phyloP scores from a whole-genome alignment of 345 rosid species.

The Ceriops tagal region DNA sequence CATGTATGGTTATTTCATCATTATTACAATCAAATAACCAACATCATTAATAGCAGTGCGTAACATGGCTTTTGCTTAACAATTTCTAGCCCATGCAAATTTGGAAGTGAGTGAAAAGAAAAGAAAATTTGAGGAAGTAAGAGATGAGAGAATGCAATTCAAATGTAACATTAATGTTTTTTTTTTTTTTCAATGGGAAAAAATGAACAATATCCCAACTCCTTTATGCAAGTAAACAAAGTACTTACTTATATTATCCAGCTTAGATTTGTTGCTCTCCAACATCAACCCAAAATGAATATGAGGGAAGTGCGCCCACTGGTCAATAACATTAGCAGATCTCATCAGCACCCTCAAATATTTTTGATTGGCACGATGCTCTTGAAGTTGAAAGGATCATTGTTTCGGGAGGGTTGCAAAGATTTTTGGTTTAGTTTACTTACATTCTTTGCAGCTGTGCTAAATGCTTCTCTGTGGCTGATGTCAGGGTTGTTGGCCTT shows the following conservation, averaged over 20 bases:
- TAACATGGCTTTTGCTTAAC: too few species aligned
- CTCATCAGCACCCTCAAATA: conserved; percentile 5
- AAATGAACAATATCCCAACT: too few species aligned
- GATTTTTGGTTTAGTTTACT: conserved; percentile 17
- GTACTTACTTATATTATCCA: conserved; percentile 15
- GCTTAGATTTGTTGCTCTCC: conserved; percentile 69
- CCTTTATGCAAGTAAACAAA: too few species aligned
- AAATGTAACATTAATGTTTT: too few species aligned
- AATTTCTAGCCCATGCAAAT: too few species aligned
- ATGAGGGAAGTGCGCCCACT: conserved; percentile 99
- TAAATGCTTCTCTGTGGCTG: conserved; percentile 97
- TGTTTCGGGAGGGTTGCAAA: background rate
- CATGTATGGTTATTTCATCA: too few species aligned
- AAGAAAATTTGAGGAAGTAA: too few species aligned
- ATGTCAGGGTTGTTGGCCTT: conserved; percentile 92
- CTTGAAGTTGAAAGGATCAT: background rate
- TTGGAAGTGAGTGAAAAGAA: too few species aligned
- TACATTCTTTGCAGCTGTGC: conserved; percentile 97
- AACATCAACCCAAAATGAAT: conserved; percentile 83
- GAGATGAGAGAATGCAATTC: too few species aligned
- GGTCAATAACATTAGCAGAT: background rate
- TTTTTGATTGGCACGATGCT: background rate
- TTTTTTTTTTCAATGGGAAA: too few species aligned
- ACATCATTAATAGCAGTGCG: too few species aligned
- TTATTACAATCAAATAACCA: too few species aligned